Evolutionary conservation across 2,329 filamentous ascomycete species (phyloP), one percentile per base, ranked within the genome.

Genomic region (Penicillium palitans): DNA sequence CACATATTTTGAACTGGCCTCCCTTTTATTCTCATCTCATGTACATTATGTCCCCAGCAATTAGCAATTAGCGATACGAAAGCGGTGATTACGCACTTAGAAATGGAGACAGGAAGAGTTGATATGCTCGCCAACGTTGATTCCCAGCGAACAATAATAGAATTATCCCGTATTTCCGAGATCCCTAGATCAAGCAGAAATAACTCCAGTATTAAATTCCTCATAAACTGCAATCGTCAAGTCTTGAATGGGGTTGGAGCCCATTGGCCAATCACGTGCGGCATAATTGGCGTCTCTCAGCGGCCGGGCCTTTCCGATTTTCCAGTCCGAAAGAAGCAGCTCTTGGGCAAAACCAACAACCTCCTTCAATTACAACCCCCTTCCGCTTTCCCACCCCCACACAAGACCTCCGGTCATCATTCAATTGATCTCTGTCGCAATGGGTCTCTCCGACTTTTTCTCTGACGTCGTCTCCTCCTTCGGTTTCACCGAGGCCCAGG

Each of bases 401-500:
- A 59, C 62, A 61, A 62, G 63, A 61, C 63, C 63, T 63, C 63
- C 66, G 66, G 65, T 68, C 68, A 67, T 59, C 65, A 41, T 61
- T 66, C 68, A 70, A 72, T 72, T 74, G 69, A 71, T 58, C 54
- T 52, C 63, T 62, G 66, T 70, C 73, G 77, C 64, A 72, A 88
- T 88, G 85, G 84, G 84, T 76, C 78, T 87, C 79, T 80, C 83
- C 75, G 84, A 87, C 74, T 83, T 86, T 77, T 81, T 87, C 78
- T 79, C 81, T 76, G 84, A 86, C 75, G 78, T 82, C 80, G 86
- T 82, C 80, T 85, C 81, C 79, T 87, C 82, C 80, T 86, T 85
- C 80, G 84, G 80, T 77, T 82, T 82, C 73, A 60, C 81, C 68
- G 81, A 86, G 74, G 80, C 81, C 68, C 81, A 87, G 72, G 82